Evolutionary conservation across 1,284 basidiomycete genomes (phyloP).

Genomic region (Austroboletus novae-zelandiae): DNA sequence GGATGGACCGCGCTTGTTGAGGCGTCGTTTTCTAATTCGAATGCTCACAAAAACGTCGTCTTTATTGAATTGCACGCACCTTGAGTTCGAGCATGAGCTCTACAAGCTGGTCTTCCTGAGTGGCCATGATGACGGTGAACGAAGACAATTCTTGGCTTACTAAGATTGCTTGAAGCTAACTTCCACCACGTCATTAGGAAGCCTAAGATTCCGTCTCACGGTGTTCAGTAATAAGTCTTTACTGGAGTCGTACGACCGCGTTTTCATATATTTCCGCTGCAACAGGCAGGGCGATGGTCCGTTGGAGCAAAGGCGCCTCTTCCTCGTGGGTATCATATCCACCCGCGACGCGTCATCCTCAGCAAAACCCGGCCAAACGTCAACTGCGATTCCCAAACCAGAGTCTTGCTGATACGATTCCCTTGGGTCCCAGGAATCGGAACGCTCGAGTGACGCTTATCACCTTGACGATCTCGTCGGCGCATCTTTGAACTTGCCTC

Average conservation of each 20-base stretch:
- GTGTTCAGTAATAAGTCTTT: background rate
- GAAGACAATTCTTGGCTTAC: constrained; percentile 6
- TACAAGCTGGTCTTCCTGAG: constrained; percentile 57
- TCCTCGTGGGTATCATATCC: background rate
- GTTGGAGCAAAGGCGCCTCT: background rate
- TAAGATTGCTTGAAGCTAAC: constrained; percentile 8
- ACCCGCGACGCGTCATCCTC: background rate
- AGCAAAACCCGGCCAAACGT: background rate
- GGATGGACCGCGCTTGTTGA: constrained; percentile 60
- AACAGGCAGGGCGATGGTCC: background rate
- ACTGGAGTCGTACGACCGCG: constrained; percentile 7
- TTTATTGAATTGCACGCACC: constrained; percentile 33
- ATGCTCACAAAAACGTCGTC: constrained; percentile 1
- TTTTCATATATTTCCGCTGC: background rate
- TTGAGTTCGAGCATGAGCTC: constrained; percentile 68
- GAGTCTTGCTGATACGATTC: no score
- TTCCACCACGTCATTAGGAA: background rate
- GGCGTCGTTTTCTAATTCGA: constrained; percentile 64
- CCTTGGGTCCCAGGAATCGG: no score
- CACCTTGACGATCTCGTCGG: constrained; percentile 6
- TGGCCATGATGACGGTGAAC: constrained; percentile 22
- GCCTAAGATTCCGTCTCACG: background rate
- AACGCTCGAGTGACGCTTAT: background rate
- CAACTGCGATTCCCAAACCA: background rate
- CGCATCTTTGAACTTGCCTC: background rate